Base-by-base conservation (phyloP, 441 rosid genomes). In the Pelargonium cotyledonis region DNA sequence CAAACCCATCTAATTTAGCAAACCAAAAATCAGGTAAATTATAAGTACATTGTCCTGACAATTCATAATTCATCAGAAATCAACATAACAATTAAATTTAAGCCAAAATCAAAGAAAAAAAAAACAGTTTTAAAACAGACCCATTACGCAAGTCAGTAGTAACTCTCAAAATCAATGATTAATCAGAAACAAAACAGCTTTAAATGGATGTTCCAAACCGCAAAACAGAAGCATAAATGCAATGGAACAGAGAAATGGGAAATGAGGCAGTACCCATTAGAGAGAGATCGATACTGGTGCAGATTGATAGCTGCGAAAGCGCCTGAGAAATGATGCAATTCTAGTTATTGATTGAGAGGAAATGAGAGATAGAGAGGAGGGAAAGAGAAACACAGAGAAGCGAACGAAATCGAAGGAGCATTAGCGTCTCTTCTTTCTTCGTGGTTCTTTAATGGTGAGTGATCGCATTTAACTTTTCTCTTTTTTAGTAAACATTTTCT, bases 381-480 rank as follows among this genome's bases (percentile, higher is more conserved):
- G 31, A 29, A 51, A 51, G 18, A 51, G 58, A n/a, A 6, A n/a
- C 7, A 51, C 1, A 51, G 12, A 51, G 18, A 51, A 47, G n/a
- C 12, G 19, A 51, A 51, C 58, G 58, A 51, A 51, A 51, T 51
- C 58, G 58, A 51, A 51, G 58, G 58, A 51, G 58, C 58, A n/a
- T 51, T 51, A 51, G 58, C 58, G 58, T 51, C 58, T 51, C 7
- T 51, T 51, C 58, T n/a, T 51, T 51, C 19, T 51, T 15, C 11
- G 58, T 16, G 31, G 31, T 29, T 29, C 18, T 51, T 51, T 18
- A 51, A 5, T 1, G 14, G 14, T 18, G 18, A 51, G n/a, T 2
- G 58, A 51, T 51, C 58, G n/a, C 8, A n/a, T 51, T 51, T 14
- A 18, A 16, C 19, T n/a, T 15, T n/a, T 11, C 31, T 29, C 31